phyloP scores from a whole-genome alignment of 768 basidiomycete species.

The Chalciporus pseudorubinellus region DNA sequence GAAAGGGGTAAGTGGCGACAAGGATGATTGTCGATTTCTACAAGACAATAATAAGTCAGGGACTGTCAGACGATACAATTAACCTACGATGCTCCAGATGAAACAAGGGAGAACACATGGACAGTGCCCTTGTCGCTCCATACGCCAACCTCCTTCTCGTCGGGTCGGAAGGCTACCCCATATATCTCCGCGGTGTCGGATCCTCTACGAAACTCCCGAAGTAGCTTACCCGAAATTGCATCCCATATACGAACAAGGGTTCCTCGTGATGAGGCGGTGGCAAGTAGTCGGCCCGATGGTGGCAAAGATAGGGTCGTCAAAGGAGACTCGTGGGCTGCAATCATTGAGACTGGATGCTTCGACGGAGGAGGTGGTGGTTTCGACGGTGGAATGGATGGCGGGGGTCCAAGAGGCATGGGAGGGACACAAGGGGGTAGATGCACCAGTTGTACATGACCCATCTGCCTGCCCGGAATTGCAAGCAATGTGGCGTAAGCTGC shows the following conservation, averaged over 20 bases:
- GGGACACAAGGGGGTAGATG: conserved; percentile 79
- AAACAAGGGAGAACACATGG: conserved; percentile 77
- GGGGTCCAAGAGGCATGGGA: conserved; percentile 55
- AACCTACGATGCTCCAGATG: conserved; percentile 65
- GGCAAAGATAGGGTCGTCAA: conserved; percentile 77
- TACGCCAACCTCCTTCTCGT: conserved; percentile 83
- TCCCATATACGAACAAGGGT: conserved; percentile 91
- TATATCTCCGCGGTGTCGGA: conserved; percentile 91
- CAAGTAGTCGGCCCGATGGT: conserved; percentile 73
- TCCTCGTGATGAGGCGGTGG: conserved; percentile 80
- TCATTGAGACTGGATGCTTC: conserved; percentile 74
- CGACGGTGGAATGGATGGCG: conserved; percentile 47
- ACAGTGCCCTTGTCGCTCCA: conserved; percentile 97
- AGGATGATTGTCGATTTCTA: conserved; percentile 82
- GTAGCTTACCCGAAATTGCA: conserved; percentile 62
- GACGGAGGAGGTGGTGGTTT: conserved; percentile 55
- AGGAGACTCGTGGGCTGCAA: conserved; percentile 78
- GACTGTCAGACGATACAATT: not conserved
- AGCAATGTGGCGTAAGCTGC: conserved; percentile 77
- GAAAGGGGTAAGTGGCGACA: conserved; percentile 77
- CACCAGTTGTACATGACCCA: conserved; percentile 84
- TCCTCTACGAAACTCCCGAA: conserved; percentile 80
- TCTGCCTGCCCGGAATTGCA: conserved; percentile 79
- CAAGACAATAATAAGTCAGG: conserved; percentile 5
- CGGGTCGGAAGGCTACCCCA: conserved; percentile 82